Percentiles rank a stretch among this genome's conserved stretches.
Conservation (phyloP, 176 grass and related monocot species). For the Carex littledalei region DNA sequence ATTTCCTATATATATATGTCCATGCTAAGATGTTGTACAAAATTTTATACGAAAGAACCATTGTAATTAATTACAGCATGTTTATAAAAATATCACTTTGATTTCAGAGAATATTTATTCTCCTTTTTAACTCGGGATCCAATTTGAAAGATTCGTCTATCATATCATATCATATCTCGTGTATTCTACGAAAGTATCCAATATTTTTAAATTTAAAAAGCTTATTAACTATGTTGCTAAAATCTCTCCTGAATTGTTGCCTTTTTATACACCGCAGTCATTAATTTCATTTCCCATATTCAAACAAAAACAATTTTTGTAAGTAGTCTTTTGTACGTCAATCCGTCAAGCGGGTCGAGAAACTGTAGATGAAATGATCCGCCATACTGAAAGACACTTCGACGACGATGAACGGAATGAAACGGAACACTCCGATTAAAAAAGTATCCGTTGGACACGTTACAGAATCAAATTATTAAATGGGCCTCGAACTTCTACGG, state of each 20-base stretch:
- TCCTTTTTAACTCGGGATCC: neutral
- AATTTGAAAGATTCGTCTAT: neutral
- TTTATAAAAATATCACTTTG: neutral
- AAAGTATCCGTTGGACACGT: conserved; percentile 19
- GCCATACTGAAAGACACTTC: neutral
- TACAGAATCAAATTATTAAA: neutral
- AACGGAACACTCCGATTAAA: neutral
- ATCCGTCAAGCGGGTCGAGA: conserved; percentile 1
- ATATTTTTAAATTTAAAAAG: neutral
- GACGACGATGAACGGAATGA: neutral
- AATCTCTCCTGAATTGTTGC: conserved; percentile 7
- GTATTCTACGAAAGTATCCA: neutral
- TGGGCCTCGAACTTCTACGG: neutral
- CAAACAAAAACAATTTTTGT: neutral
- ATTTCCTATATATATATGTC: neutral
- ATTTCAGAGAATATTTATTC: neutral
- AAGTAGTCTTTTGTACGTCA: neutral
- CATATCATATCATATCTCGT: neutral
- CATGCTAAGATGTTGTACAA: neutral
- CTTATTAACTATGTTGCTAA: neutral
- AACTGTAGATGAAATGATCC: neutral
- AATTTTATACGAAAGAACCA: neutral
- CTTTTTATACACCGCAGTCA: neutral
- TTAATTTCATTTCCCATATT: neutral
- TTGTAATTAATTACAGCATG: neutral